Conservation (phyloP, 2,329 filamentous ascomycete genomes). For the Exophiala calicioides region DNA sequence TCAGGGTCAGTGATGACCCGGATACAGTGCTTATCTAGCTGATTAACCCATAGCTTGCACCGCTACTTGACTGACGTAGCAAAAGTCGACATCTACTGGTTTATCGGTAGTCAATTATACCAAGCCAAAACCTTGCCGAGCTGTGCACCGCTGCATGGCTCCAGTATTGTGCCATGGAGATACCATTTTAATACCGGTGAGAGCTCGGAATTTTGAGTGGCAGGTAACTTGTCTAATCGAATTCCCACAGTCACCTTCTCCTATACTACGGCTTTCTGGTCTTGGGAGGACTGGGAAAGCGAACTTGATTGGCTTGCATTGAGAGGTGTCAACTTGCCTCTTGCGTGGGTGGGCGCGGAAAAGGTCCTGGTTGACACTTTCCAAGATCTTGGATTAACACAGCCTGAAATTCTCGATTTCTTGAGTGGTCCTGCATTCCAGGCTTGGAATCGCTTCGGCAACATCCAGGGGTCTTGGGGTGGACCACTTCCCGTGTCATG, state of each 20-base stretch:
- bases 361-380: conserved; percentile 54
- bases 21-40: neutral
- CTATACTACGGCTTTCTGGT: conserved; percentile 54
- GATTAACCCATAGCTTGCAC: neutral
- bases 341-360: conserved; percentile 56
- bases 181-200: conserved; percentile 53
- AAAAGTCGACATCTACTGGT: conserved; percentile 52
- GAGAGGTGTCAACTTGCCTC: conserved; percentile 53
- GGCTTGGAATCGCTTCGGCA: conserved; percentile 58
- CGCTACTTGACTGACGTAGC: conserved; percentile 42
- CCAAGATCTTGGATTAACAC: conserved; percentile 46
- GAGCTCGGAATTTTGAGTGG: too few species aligned
- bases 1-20: conserved; percentile 1
- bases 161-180: conserved; percentile 46
- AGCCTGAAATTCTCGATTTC: conserved; percentile 49
- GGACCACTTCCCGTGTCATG: conserved; percentile 47
- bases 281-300: conserved; percentile 57
- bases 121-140: conserved; percentile 37
- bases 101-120: conserved; percentile 46
- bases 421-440: conserved; percentile 55
- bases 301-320: conserved; percentile 57
- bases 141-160: conserved; percentile 39
- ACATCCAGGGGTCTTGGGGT: conserved; percentile 55
- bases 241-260: conserved; percentile 50
- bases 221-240: conserved; percentile 18